Conservation (phyloP, 2,329 filamentous ascomycete genomes). For the Fusarium succisae region DNA sequence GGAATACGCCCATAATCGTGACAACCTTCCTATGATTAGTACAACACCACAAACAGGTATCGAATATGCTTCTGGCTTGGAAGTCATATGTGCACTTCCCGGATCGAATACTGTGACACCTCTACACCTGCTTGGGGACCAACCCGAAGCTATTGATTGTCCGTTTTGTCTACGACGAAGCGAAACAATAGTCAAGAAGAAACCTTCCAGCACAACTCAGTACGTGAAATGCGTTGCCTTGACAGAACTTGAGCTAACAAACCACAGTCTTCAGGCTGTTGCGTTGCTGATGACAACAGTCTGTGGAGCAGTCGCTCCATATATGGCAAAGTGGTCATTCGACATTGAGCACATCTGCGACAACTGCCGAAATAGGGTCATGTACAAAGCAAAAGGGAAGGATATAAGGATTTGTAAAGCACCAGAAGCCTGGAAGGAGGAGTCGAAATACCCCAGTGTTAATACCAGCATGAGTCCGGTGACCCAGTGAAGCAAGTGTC, state of each 20-base stretch:
- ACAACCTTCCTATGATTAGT: not conserved
- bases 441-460: not conserved
- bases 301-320: not conserved
- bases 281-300: not conserved
- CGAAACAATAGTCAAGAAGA: not conserved
- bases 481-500: accelerated
- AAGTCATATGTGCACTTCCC: not conserved
- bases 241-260: not conserved
- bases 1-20: not conserved
- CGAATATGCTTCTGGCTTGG: not conserved
- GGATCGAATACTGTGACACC: not conserved
- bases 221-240: not conserved
- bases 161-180: not conserved
- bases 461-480: too few relatives aligned
- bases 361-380: not conserved
- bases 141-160: not conserved
- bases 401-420: not conserved
- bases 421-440: not conserved
- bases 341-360: not conserved
- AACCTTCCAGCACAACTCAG: not conserved
- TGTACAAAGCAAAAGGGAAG: not conserved
- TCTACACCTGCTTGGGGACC: not conserved
- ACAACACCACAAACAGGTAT: not conserved
- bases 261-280: not conserved
- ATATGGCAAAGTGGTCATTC: slow-evolving; percentile 1